phyloP scores from a whole-genome alignment of 2,329 filamentous ascomycete genomes.

The Clonostachys sp. region DNA sequence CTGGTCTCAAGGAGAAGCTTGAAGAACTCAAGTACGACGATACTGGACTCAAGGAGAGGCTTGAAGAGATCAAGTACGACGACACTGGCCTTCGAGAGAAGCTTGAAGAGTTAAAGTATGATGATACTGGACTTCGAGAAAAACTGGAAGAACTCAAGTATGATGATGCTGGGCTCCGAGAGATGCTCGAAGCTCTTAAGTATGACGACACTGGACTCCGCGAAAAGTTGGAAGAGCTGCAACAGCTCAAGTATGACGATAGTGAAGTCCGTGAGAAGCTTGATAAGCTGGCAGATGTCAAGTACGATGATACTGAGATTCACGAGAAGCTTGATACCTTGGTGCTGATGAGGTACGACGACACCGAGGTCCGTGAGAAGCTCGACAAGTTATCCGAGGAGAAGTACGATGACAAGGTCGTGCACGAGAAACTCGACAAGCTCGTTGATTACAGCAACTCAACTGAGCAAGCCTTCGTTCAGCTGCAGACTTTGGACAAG shows the following conservation, averaged over 20 bases:
- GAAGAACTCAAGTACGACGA: slow-evolving; percentile 34
- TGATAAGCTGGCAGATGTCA: slow-evolving; percentile 31
- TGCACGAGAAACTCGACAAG: slow-evolving; percentile 32
- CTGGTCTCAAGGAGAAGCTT: slow-evolving; percentile 28
- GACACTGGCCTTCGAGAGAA: slow-evolving; percentile 37
- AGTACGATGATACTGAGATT: slow-evolving; percentile 48
- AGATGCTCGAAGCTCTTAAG: slow-evolving; percentile 28
- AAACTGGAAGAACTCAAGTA: slow-evolving; percentile 24
- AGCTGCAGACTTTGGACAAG: slow-evolving; percentile 79
- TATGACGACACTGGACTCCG: slow-evolving; percentile 19
- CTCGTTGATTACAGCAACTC: slow-evolving; percentile 61
- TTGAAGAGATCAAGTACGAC: slow-evolving; percentile 50
- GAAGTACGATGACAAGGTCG: slow-evolving; percentile 51
- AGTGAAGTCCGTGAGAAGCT: slow-evolving; percentile 19
- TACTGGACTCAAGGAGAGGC: slow-evolving; percentile 16
- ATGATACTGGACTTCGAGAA: slow-evolving; percentile 18
- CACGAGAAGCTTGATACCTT: slow-evolving; percentile 35
- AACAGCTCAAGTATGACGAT: slow-evolving; percentile 20
- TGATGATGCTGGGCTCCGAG: slow-evolving; percentile 12
- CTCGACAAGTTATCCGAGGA: slow-evolving; percentile 28
- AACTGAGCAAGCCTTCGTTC: slow-evolving; percentile 65
- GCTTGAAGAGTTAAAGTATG: slow-evolving; percentile 25
- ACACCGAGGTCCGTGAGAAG: slow-evolving; percentile 18
- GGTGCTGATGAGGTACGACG: slow-evolving; percentile 19
- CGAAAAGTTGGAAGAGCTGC: slow-evolving; percentile 25